phyloP scores from a whole-genome alignment of 352 stramenopile genomes.

The Phytophthora nicotianae region DNA sequence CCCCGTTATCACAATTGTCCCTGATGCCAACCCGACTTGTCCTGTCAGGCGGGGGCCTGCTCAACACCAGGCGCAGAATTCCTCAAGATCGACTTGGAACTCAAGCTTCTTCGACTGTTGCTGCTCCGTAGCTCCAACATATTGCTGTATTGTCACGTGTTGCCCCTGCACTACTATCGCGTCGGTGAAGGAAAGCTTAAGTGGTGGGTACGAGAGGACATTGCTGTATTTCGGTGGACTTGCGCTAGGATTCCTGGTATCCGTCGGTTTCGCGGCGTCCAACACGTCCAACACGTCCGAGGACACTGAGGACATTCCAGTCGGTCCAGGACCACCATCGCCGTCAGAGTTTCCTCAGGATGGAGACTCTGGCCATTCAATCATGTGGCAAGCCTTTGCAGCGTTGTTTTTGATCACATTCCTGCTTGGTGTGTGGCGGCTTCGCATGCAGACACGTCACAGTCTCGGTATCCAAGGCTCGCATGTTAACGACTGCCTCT shows the following conservation, averaged over 20 bases:
- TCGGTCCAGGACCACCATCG: background rate
- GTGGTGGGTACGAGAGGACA: conserved; percentile 41
- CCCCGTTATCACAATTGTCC: conserved; percentile 25
- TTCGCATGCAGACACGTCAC: conserved; percentile 47
- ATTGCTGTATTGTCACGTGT: conserved; percentile 42
- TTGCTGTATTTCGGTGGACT: conserved; percentile 53
- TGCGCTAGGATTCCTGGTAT: conserved; percentile 42
- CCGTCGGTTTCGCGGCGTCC: conserved; percentile 33
- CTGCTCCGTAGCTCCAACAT: conserved; percentile 35
- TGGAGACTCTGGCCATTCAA: background rate
- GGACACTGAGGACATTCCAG: background rate
- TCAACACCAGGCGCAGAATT: conserved; percentile 15
- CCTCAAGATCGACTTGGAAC: conserved; percentile 25
- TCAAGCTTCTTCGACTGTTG: conserved; percentile 36
- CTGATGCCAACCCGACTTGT: conserved; percentile 18
- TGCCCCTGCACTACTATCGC: conserved; percentile 53
- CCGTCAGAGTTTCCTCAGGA: conserved; percentile 5
- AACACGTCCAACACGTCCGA: conserved; percentile 23
- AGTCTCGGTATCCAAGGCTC: conserved; percentile 51
- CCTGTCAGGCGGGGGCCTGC: conserved; percentile 1
- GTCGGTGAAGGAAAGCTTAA: conserved; percentile 43
- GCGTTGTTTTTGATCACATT: conserved; percentile 37
- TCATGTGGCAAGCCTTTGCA: conserved; percentile 23
- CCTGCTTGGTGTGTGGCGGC: conserved; percentile 44
- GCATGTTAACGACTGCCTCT: conserved; percentile 36